Evolutionary conservation across 2,329 filamentous ascomycete species (phyloP).

Genomic region (Botrytis deweyae): DNA sequence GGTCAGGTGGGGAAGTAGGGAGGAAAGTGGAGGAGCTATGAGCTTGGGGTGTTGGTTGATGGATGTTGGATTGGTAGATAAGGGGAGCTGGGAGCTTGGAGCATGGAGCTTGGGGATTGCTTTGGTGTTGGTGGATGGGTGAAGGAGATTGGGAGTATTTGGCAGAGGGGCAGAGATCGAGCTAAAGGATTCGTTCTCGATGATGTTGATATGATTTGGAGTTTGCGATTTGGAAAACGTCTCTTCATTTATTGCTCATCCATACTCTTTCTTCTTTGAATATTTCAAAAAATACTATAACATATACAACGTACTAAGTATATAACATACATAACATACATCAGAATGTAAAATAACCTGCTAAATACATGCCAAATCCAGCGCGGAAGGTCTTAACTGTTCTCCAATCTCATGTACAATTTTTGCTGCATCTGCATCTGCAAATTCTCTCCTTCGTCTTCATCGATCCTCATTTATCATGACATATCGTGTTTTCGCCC

Average conservation of each 20-base stretch:
- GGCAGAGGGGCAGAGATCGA: neutral
- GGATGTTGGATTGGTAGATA: neutral
- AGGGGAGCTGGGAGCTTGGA: neutral
- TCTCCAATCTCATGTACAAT: constrained; percentile 12
- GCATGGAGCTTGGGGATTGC: neutral
- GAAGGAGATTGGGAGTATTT: neutral
- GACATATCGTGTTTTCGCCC: neutral
- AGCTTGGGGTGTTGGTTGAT: neutral
- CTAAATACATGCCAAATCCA: constrained; percentile 11
- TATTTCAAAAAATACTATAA: neutral
- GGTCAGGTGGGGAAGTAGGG: neutral
- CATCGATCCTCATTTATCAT: neutral
- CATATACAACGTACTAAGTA: neutral
- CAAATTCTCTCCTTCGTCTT: neutral
- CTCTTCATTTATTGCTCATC: neutral
- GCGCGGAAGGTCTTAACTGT: neutral
- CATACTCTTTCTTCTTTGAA: neutral
- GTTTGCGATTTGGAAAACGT: neutral
- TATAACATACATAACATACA: constrained; percentile 9
- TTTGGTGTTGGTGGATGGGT: neutral
- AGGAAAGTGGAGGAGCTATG: neutral
- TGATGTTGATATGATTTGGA: neutral
- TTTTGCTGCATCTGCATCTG: neutral
- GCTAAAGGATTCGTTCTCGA: neutral
- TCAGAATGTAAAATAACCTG: neutral